Base-by-base conservation (phyloP, 2,329 filamentous ascomycete species). In the Phialemonium atrogriseum region DNA sequence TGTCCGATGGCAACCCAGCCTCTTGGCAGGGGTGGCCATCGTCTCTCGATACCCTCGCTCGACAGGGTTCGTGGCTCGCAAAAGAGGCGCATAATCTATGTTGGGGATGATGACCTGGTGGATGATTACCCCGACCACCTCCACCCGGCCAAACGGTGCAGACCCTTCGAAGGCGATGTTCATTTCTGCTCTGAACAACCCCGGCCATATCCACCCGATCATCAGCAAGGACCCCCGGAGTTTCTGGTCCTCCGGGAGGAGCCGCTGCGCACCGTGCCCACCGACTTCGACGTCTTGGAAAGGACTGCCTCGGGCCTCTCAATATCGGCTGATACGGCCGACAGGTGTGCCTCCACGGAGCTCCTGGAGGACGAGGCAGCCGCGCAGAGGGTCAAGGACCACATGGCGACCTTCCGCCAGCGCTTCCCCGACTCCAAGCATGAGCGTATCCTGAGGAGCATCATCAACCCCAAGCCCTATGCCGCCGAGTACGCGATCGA, bases 361-460 rank as follows among this genome's bases (percentile, higher is more conserved):
- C 50, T 65, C 10, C 43, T 64, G 11, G 56, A 59, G 27, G 71
- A 76, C 41, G 49, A 54, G 4, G 52, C 59, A 14, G 71, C 71
- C 2, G 67, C 68, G 4, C 51, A 53, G 29, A 48, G 63, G n/a
- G 71, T 75, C 8, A 56, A 59, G 26, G 51, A 57, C 13, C 64
- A 73, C 38, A 54, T 74, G 29, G 52, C 56, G 23, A 56, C 48
- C 33, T 60, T 61, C 38, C 58, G 58, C 12, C 61, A 66, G 14
- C 59, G 64, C 26, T 57, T 54, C 34, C 58, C 60, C 10, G 57
- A 70, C 39, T 70, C 70, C 15, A 66, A 66, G 31, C 66, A 73
- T 34, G 69, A 68, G 39, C 66, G 73, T 23, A 76, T 77, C 34
- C 57, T 80, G 13, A 65, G 66, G 37, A 65, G 66, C 16, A 63